Evolutionary conservation across 441 rosid genomes (phyloP), one percentile per base, ranked within the genome.

Genomic region (Corymbia citriodora): DNA sequence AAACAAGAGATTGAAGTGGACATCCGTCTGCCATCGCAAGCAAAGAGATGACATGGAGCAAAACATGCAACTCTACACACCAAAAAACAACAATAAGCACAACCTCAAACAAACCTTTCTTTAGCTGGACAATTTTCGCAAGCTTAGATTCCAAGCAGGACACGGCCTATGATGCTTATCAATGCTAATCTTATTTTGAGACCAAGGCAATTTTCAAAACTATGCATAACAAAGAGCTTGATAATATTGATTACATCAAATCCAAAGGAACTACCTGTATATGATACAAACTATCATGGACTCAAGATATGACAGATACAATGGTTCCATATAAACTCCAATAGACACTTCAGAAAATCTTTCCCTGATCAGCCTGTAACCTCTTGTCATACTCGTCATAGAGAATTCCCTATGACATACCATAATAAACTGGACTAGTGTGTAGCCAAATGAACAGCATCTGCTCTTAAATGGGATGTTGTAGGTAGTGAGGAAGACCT

Each of bases 311-410:
- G 9, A 23, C 2, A 33, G 33, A 33, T 33, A 33, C 33, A 33
- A 33, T 33, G 33, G 33, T 33, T 33, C 33, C 33, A 33, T 33
- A 33, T 33, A 33, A 33, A 33, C 33, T 33, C 33, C 33, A 33
- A 33, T 33, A 33, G 33, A 33, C 33, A 33, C 33, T 33, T 33
- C 33, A 33, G 33, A 33, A 33, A 33, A 33, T 33, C 33, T 33
- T 33, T 33, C 33, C 33, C 33, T 33, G 33, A 33, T 33, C 33
- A 33, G 33, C 33, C 98, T 94, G 91, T 97, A 98, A 88, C 96
- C 96, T 98, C 55, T n/a, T n/a, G 98, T 95, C 97, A 97, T 92
- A 92, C 97, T 94, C 89, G 97, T 95, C 93, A 97, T 97, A 70
- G 99, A 97, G 93, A 98, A 97, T 93, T 98, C 99, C 96, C 99